Evolutionary conservation across 306 rosid species (phyloP), one percentile per base, ranked within the genome.

Genomic region (Rosa persica): DNA sequence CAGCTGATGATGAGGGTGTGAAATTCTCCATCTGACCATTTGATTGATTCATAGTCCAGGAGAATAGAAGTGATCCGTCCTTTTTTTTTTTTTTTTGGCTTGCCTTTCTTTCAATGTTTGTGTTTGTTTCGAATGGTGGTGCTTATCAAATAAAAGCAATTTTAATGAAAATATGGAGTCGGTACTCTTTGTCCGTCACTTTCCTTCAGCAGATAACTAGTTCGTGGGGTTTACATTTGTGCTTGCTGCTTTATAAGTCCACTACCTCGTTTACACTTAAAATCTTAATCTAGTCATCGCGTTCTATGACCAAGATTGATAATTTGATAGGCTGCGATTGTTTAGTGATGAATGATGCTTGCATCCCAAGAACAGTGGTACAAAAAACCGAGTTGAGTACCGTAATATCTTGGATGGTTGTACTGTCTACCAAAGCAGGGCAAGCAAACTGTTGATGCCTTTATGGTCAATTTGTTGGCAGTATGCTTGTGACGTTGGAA

Each of bases 1-100:
- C 96, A n/a, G 83, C 97, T 42, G 98, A 93, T 66, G 98, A 94
- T 54, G 98, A 94, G 82, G 98, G 98, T 36, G 84, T 94, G 39
- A 94, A 94, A 75, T 92, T 94, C 88, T 92, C 97, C 68, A 12
- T 85, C 23, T 89, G 73, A 83, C 61, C 48, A 67, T 72, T 67
- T 54, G 8, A n/a, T n/a, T n/a, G n/a, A 67, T 20, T 4, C 17
- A 65, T 1, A 66, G 0, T 65, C 70, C 71, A 38, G 71, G 8
- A n/a, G 10, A 42, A 43, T 25, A 20, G 27, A 44, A 68, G 19
- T 42, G 52, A 7, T 68, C 73, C 10, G 72, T 40, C 48, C 10
- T 67, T 4, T 66, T 7, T 38, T 11, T 3, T 6, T 10, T 5
- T 17, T n/a, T n/a, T n/a, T n/a, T n/a, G n/a, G n/a, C n/a, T n/a